phyloP scores from a whole-genome alignment of 2,329 filamentous ascomycete genomes.

The Endoconidiophora laricicola region DNA sequence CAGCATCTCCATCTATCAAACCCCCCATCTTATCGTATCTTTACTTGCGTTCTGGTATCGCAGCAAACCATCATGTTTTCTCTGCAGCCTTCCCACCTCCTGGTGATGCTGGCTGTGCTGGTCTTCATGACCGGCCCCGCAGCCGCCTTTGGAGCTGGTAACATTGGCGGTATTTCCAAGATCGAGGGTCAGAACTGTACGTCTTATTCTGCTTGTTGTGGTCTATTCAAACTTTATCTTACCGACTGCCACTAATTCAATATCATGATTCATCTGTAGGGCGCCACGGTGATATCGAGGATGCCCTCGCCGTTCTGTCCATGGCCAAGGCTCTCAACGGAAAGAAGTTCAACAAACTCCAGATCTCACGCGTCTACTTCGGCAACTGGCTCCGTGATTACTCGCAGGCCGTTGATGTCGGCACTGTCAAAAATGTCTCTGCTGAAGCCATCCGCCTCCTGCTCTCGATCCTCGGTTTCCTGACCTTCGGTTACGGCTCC shows the following conservation, averaged over 20 bases:
- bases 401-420: slow-evolving; percentile 84
- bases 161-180: slow-evolving; percentile 66
- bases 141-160: slow-evolving; percentile 72
- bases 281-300: slow-evolving; percentile 86
- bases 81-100: slow-evolving; percentile 30
- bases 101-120: slow-evolving; percentile 42
- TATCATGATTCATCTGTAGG: slow-evolving; percentile 25
- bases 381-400: slow-evolving; percentile 93
- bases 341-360: slow-evolving; percentile 79
- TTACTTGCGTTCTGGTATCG: slow-evolving; percentile 10
- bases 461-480: slow-evolving; percentile 76
- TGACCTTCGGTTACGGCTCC: slow-evolving; percentile 78
- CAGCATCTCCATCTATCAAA: slow-evolving; percentile 10
- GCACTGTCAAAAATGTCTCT: slow-evolving; percentile 78
- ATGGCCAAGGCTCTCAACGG: slow-evolving; percentile 34
- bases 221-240: background rate
- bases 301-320: slow-evolving; percentile 60
- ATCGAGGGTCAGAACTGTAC: slow-evolving; percentile 70
- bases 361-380: slow-evolving; percentile 82
- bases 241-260: background rate
- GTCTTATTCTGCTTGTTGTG: slow-evolving; percentile 18
- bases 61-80: slow-evolving; percentile 27
- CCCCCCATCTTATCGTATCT: slow-evolving; percentile 13
- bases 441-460: slow-evolving; percentile 81
- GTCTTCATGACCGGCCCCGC: slow-evolving; percentile 51